Base-by-base conservation (phyloP, 1,284 basidiomycete species). In the Ceraceosorus bombacis region DNA sequence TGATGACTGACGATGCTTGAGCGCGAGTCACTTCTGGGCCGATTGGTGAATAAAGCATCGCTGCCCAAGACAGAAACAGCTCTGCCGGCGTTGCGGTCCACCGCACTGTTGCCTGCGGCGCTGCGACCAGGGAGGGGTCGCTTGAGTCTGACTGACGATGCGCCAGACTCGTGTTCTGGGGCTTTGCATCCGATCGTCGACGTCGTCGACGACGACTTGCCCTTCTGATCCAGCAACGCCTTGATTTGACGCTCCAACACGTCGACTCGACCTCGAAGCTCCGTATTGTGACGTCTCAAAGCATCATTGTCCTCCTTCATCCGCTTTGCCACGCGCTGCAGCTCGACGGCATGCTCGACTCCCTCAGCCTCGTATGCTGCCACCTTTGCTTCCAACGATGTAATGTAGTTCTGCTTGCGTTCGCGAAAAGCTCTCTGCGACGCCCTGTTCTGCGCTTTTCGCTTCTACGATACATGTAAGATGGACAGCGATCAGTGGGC, bases 361-460 rank as follows among this genome's bases (percentile, higher is more conserved):
- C 70, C 70, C 10, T 64, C 69, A 1, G 61, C 62, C 57, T 77
- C 71, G 63, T 71, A 77, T 3, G 67, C 69, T 5, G 68, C 67
- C n/a, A 74, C 63, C 50, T 74, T 74, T 36, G 67, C 69, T 39
- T 74, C 72, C 37, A 74, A 59, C 4, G 67, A 62, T 8, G 68
- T 58, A 43, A 74, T 62, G 41, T 74, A 70, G 41, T 62, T 63
- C 41, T 74, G 72, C 53, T 70, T 71, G 41, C 70, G 63, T 52
- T 74, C 72, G 49, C 72, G 64, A 46, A 74, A 74, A 6, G 72
- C 72, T 7, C 72, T 62, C 51, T 74, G 72, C 36, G 68, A 70
- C 9, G 72, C 72, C 5, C 72, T 63, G 43, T 74, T 74, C 52
- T 74, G 72, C 1, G 72, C 71, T 58, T 76, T 74, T 50, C 75